A percentile compares a stretch with the other conserved stretches of the same genome.
phyloP scores from a whole-genome alignment of 345 rosid genomes.

The Salix udensis region DNA sequence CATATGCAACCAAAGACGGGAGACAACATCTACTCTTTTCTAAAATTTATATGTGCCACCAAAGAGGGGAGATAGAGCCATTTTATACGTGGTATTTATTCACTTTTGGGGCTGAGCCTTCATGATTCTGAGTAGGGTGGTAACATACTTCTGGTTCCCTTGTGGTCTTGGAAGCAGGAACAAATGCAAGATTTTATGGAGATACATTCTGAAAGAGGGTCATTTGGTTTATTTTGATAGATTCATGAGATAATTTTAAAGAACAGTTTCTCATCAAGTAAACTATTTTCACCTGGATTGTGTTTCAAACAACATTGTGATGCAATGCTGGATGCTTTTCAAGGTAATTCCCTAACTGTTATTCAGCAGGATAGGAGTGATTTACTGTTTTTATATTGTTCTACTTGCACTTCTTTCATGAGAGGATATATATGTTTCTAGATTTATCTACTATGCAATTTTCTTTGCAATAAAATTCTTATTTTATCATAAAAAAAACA shows the following conservation, averaged over 20 bases:
- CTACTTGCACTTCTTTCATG: neutral
- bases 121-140: neutral
- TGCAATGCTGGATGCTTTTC: neutral
- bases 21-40: neutral
- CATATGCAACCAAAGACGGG: neutral
- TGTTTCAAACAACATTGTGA: neutral
- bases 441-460: neutral
- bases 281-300: neutral
- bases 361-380: neutral
- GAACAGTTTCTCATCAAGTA: neutral
- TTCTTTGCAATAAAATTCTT: neutral
- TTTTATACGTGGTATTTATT: neutral
- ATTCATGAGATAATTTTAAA: neutral
- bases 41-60: neutral
- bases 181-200: neutral
- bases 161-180: neutral
- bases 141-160: neutral
- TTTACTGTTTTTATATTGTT: neutral
- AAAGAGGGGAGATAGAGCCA: neutral
- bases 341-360: neutral
- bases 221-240: neutral
- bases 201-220: neutral
- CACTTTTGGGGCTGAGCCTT: neutral
- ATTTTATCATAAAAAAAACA: neutral
- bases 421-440: neutral